A percentile compares a stretch with the other conserved stretches of the same genome.
Evolutionary conservation across 129 eudicot species (phyloP).

Genomic region (Helianthus tuberosus): DNA sequence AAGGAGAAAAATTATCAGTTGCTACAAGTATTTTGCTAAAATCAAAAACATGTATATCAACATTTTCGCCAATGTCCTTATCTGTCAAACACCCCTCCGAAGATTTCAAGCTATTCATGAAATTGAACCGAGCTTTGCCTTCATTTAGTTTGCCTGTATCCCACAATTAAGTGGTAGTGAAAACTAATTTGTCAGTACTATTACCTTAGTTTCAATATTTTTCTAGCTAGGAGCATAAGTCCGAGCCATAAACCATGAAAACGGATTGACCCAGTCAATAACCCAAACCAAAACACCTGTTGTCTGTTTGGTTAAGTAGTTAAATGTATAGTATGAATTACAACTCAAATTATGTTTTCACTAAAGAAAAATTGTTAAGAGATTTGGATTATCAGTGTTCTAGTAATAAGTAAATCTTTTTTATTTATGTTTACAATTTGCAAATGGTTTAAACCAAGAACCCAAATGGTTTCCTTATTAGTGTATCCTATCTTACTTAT

Average conservation of each 20-base stretch:
- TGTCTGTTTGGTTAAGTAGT: too few relatives aligned
- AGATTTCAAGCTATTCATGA: constrained; percentile 18
- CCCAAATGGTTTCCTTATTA: too few relatives aligned
- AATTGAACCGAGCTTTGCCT: background rate
- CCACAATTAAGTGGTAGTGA: background rate
- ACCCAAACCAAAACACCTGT: too few relatives aligned
- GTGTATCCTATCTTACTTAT: too few relatives aligned
- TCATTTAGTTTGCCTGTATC: constrained; percentile 24
- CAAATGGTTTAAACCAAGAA: too few relatives aligned
- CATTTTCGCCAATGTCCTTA: constrained; percentile 25
- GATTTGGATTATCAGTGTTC: too few relatives aligned
- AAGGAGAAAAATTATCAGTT: constrained; percentile 38
- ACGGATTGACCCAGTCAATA: too few relatives aligned
- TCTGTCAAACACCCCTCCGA: constrained; percentile 18
- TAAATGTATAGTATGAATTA: too few relatives aligned
- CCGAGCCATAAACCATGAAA: background rate
- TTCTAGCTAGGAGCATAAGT: background rate
- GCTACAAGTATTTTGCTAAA: constrained; percentile 39
- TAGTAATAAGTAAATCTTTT: too few relatives aligned
- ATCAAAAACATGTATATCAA: constrained; percentile 38
- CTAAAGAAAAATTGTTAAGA: too few relatives aligned
- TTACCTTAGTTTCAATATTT: constrained; percentile 3
- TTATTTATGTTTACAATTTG: too few relatives aligned
- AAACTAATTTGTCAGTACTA: background rate
- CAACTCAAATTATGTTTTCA: too few relatives aligned